phyloP scores from a whole-genome alignment of 306 rosid genomes.

The Cucurbita argyrosperma region DNA sequence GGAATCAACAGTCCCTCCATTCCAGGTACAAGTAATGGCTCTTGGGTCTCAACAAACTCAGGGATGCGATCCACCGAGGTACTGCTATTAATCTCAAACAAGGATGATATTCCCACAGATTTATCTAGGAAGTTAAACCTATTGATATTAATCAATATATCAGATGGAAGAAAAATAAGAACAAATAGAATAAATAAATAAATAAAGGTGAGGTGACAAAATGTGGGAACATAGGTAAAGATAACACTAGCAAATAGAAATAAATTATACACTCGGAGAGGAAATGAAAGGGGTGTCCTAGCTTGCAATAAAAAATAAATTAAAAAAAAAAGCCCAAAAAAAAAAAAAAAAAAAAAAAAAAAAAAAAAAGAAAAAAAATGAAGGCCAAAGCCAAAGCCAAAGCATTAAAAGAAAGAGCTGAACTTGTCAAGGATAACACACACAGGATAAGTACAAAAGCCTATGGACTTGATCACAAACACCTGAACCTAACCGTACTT shows the following conservation, averaged over 20 bases:
- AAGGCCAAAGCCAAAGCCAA: not conserved
- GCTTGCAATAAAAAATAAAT: not conserved
- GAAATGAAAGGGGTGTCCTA: not conserved
- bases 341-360: not conserved
- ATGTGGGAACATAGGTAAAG: not conserved
- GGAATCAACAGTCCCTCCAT: conserved; percentile 73
- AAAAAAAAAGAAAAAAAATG: not conserved
- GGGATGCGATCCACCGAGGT: conserved; percentile 25
- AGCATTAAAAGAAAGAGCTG: not conserved
- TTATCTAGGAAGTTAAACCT: conserved; percentile 79
- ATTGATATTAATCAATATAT: conserved; percentile 6
- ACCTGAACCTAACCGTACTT: not conserved
- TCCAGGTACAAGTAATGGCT: conserved; percentile 56
- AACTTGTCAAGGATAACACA: not conserved
- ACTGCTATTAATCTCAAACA: conserved; percentile 41
- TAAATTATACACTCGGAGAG: not conserved
- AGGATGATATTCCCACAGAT: conserved; percentile 69
- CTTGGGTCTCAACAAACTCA: conserved; percentile 40
- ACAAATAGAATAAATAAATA: not conserved
- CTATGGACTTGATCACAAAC: not conserved
- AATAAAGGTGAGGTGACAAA: not conserved
- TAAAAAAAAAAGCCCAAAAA: not conserved
- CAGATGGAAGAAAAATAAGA: not conserved
- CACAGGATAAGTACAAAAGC: not conserved
- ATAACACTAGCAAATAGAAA: not conserved